phyloP scores from a whole-genome alignment of 1,284 basidiomycete genomes.

The Austroboletus novae-zelandiae region DNA sequence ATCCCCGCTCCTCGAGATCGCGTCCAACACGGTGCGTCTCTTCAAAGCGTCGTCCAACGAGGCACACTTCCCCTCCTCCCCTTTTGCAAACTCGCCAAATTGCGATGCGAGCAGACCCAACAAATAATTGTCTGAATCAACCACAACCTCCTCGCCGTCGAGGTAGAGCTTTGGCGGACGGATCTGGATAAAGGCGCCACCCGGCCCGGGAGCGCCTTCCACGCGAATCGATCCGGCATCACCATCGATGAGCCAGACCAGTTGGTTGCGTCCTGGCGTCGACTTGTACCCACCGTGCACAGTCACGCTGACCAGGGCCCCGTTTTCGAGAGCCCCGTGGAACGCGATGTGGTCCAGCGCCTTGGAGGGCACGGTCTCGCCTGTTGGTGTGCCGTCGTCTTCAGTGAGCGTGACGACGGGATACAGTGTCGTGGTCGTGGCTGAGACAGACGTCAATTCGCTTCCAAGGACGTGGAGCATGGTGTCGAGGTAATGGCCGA shows the following conservation, averaged over 20 bases:
- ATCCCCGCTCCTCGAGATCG: constrained; percentile 1
- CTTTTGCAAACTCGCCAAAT: constrained; percentile 15
- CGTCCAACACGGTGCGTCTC: constrained; percentile 5
- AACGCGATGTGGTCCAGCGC: constrained; percentile 12
- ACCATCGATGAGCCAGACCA: constrained; percentile 16
- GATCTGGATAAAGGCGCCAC: constrained; percentile 5
- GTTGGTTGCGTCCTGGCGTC: constrained; percentile 12
- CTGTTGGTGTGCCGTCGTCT: constrained; percentile 13
- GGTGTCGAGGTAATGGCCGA: constrained; percentile 14
- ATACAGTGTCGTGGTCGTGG: constrained; percentile 12
- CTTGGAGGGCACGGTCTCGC: constrained; percentile 2
- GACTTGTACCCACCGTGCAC: constrained; percentile 14
- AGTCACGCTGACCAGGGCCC: constrained; percentile 8
- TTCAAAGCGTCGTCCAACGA: constrained; percentile 13
- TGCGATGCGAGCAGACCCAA: neutral
- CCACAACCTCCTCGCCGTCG: constrained; percentile 7
- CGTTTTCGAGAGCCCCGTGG: constrained; percentile 11
- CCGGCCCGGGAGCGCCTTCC: constrained; percentile 1
- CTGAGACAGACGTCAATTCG: constrained; percentile 7
- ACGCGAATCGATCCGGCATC: constrained; percentile 14
- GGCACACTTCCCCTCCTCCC: constrained; percentile 10
- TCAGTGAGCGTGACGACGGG: constrained; percentile 9
- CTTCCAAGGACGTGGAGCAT: constrained; percentile 14
- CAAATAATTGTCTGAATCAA: constrained; percentile 6
- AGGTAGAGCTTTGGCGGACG: constrained; percentile 13